phyloP scores from a whole-genome alignment of 2,329 filamentous ascomycete species.

The Fusarium sororula region DNA sequence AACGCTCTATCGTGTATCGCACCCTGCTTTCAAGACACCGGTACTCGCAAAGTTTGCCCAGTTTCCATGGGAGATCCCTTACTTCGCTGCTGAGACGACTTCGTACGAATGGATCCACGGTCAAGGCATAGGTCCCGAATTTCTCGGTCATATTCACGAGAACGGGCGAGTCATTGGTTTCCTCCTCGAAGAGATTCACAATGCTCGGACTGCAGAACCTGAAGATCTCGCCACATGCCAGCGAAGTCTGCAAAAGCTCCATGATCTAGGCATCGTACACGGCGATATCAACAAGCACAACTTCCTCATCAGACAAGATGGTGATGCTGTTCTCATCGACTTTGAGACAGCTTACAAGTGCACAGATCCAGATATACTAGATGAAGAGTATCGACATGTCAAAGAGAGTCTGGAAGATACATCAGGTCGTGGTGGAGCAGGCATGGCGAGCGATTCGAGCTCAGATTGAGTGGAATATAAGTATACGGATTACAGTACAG shows the following conservation, averaged over 20 bases:
- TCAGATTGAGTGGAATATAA: conserved; percentile 29
- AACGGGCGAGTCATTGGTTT: conserved; percentile 45
- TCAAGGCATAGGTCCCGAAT: conserved; percentile 42
- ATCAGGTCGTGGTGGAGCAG: conserved; percentile 39
- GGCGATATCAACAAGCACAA: conserved; percentile 50
- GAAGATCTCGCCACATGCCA: conserved; percentile 44
- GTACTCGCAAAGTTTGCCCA: conserved; percentile 43
- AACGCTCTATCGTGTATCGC: conserved; percentile 42
- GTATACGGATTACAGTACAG: conserved; percentile 3
- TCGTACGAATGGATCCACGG: conserved; percentile 44
- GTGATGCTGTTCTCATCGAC: conserved; percentile 44
- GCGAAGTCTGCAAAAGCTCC: conserved; percentile 39
- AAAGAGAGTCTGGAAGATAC: conserved; percentile 37
- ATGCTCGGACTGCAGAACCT: conserved; percentile 40
- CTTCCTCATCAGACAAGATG: conserved; percentile 43
- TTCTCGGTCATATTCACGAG: conserved; percentile 45
- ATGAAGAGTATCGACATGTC: conserved; percentile 37
- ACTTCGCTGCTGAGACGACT: conserved; percentile 45
- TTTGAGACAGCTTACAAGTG: conserved; percentile 47
- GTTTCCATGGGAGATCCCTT: conserved; percentile 45
- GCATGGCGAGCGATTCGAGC: conserved; percentile 40
- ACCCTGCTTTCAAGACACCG: conserved; percentile 33
- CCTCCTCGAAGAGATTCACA: conserved; percentile 39
- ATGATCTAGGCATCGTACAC: conserved; percentile 46
- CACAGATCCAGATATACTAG: conserved; percentile 28